Percentiles rank a stretch among this genome's conserved stretches.
These are phyloP conservation scores for Lunasporangiospora selenospora DNA, from an alignment of 192 early-diverging fungal genomes.

Conservation along the genomic window DNA sequence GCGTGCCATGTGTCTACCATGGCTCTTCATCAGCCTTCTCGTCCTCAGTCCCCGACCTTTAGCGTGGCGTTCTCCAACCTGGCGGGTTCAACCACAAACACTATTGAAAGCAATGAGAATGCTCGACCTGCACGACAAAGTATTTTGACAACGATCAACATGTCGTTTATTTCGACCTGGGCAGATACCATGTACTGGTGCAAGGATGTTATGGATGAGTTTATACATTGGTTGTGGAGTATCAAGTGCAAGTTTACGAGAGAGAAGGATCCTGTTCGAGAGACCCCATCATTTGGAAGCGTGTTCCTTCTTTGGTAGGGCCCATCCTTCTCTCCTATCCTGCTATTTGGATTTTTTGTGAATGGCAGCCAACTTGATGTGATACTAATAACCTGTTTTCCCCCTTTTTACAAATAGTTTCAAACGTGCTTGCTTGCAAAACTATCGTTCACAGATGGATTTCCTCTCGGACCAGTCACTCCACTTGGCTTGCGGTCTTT, in stretches of 20 bases:
- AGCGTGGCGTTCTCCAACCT: slow-evolving; percentile 25
- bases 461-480: slow-evolving; percentile 60
- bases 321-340: not conserved
- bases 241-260: slow-evolving; percentile 34
- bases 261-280: slow-evolving; percentile 45
- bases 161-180: slow-evolving; percentile 31
- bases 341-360: too few relatives aligned
- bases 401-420: slow-evolving; percentile 44
- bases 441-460: slow-evolving; percentile 49
- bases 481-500: slow-evolving; percentile 59
- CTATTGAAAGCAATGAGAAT: not conserved
- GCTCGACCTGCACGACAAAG: not conserved
- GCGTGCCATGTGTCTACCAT: slow-evolving; percentile 35
- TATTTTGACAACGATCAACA: slow-evolving; percentile 11
- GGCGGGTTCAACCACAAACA: slow-evolving; percentile 14
- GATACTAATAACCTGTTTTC: too few relatives aligned
- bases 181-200: slow-evolving; percentile 15
- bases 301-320: slow-evolving; percentile 36
- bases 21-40: slow-evolving; percentile 32
- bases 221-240: slow-evolving; percentile 35
- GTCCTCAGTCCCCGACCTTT: slow-evolving; percentile 25
- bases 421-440: slow-evolving; percentile 51
- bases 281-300: slow-evolving; percentile 49
- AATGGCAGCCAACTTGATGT: too few relatives aligned
- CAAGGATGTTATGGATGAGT: slow-evolving; percentile 20